Base-by-base conservation (phyloP, 352 stramenopile species). In the Halophytophthora batemanensis region DNA sequence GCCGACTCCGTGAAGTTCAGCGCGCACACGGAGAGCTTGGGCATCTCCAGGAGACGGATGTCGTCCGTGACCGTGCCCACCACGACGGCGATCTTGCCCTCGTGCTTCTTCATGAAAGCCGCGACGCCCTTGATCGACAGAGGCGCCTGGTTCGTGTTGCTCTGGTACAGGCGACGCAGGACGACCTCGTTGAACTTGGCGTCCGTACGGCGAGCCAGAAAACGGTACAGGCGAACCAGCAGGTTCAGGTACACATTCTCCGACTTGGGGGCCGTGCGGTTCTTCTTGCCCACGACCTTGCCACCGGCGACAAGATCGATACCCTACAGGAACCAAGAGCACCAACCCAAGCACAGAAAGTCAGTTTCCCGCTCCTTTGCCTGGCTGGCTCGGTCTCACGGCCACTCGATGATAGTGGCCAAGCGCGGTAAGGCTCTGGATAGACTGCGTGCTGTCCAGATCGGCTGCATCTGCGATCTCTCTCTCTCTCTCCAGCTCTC, bases 191-290 rank as follows among this genome's bases (percentile, higher is more conserved):
- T 98, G 87, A 99, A 99, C 73, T 98, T 98, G 63, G 95, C 96
- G 62, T 98, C 95, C 35, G 97, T 99, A 80, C 98, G 91, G 73
- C 98, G 93, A 58, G 88, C 86, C 43, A 99, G 80, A 68, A 99
- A 99, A 84, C 97, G 82, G 72, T 97, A 97, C 64, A 97, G 73
- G 64, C 82, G 80, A 64, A 99, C 97, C 44, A 99, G 91, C 19
- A 99, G 90, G 70, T 98, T 97, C 62, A 98, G 90, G 88, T 99
- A 99, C 62, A 98, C 92, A 90, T 99, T 99, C 53, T 98, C 87
- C 50, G 93, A 99, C 90, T 99, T 99, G 56, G 97, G 93, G 61
- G 95, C 96, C 63, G 84, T 98, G 58, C 97, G 96, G 74, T 95
- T 93, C 80, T 99, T 99, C 87, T 99, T 98, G 52, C 96, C 96